phyloP scores from a whole-genome alignment of 495 filamentous ascomycete genomes.

The Penicillium coffeae region DNA sequence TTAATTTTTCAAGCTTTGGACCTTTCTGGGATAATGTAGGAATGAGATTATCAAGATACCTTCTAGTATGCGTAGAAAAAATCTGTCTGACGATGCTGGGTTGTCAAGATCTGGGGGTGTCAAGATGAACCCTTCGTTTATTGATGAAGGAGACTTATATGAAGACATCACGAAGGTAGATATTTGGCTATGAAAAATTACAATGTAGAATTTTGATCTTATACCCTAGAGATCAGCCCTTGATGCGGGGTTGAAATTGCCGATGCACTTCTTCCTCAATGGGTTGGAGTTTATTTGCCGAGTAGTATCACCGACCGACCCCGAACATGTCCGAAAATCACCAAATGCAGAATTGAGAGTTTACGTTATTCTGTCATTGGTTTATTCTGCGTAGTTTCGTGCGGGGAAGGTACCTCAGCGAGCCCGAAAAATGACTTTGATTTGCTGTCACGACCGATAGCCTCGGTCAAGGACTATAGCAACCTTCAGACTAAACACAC shows the following conservation, averaged over 20 bases:
- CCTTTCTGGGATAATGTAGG: no score
- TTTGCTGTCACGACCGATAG: no score
- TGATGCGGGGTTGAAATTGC: conserved; percentile 18
- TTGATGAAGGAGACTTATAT: conserved; percentile 5
- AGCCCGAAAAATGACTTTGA: no score
- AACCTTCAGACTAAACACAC: no score
- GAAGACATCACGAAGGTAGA: not conserved
- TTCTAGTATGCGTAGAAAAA: conserved; percentile 12
- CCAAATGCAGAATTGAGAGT: conserved; percentile 10
- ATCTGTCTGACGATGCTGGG: conserved; percentile 8
- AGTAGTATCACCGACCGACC: conserved; percentile 16
- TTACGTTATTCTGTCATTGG: no score
- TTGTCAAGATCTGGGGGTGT: conserved; percentile 10
- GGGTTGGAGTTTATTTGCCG: no score
- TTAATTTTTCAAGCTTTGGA: no score
- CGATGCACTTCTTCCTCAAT: no score
- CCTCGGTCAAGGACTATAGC: no score
- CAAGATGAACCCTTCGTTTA: conserved; percentile 15
- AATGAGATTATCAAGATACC: conserved; percentile 1
- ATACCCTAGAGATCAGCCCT: not conserved
- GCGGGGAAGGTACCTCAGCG: conserved; percentile 5
- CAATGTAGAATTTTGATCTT: no score
- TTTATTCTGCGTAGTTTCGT: no score
- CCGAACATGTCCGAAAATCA: conserved; percentile 15
- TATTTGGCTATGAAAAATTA: no score